Evolutionary conservation across 305 asterid genomes (phyloP).

Genomic region (Rubia peregrina): DNA sequence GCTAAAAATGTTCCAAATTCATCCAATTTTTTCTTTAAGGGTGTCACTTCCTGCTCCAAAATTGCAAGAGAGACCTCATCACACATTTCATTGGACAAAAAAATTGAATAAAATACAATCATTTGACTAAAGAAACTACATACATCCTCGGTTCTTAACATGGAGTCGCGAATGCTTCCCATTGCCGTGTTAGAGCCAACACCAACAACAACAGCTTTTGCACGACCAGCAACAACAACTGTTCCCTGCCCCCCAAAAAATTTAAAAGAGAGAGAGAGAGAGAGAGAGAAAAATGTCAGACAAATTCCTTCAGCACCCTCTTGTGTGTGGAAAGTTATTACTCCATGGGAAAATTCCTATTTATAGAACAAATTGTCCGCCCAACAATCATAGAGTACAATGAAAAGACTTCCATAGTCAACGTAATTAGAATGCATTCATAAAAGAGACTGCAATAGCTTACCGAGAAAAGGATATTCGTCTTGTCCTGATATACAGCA

Average conservation of each 20-base stretch:
- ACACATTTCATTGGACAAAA: background rate
- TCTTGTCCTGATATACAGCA: conserved; percentile 99
- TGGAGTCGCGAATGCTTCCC: conserved; percentile 98
- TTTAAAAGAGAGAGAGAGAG: background rate
- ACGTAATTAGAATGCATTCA: conserved; percentile 6
- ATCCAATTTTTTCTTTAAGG: conserved; percentile 93
- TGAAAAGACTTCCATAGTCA: background rate
- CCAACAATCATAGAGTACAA: conserved; percentile 1
- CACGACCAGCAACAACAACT: conserved; percentile 89
- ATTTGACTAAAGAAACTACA: conserved; percentile 21
- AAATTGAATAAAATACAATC: background rate
- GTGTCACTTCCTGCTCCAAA: conserved; percentile 79
- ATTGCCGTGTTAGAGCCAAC: conserved; percentile 99
- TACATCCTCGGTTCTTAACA: conserved; percentile 94
- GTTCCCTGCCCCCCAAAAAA: conserved; percentile 67
- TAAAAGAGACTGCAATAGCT: conserved; percentile 25
- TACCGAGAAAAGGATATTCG: conserved; percentile 95
- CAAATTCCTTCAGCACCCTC: background rate
- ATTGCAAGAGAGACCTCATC: background rate
- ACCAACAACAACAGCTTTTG: conserved; percentile 83
- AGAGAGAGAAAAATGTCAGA: background rate
- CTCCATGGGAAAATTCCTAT: background rate
- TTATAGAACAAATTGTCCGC: background rate
- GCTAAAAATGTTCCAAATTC: conserved; percentile 76
- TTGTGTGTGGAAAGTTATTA: background rate